Evolutionary conservation across 1,139 yeast species (phyloP), one percentile per base, ranked within the genome.

Genomic region (Eremothecium gossypii): DNA sequence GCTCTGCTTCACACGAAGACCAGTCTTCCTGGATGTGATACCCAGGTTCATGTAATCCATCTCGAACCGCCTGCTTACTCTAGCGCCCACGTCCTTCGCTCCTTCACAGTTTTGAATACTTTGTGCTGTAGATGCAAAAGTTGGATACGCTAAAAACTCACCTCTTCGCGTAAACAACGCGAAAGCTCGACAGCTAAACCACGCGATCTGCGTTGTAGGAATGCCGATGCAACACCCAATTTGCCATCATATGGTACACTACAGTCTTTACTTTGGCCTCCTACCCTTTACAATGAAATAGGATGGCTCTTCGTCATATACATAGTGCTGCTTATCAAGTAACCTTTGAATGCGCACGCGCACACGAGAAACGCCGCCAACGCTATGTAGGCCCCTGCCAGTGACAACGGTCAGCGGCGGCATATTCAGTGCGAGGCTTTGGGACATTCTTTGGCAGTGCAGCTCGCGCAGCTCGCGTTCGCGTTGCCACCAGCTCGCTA

Each of bases 351-450:
- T 73, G 7, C 66, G 57, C 4, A 53, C 55, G 46, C 67, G 67
- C 29, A 78, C 68, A 44, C 63, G 69, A 0, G 79, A 65, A 1
- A 63, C 57, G 1, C 82, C 82, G 10, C 71, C 73, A 1, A 51
- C 60, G 29, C 83, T 77, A 56, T 79, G 86, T 9, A 77, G 53
- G 0, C 86, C 86, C 45, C 83, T 58, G 0, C 86, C 86, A 0
- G 84, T 77, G 2, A 78, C 60, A 0, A 79, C 58, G 2, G 49
- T 52, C 10, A 77, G 51, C 0, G 69, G 68, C 2, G 57, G 61
- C 1, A 70, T 68, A 55, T 67, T 49, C n/a, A 41, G 31, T 7
- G 46, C 57, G 13, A 50, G 46, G 58, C 27, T 46, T 40, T 2
- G 67, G 42, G 55, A 64, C 30, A 60, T 54, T 8, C 62, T 55